These are phyloP conservation scores for Nigrograna mackinnonii DNA, from an alignment of 2,329 filamentous ascomycete genomes.

Conservation along the genomic window DNA sequence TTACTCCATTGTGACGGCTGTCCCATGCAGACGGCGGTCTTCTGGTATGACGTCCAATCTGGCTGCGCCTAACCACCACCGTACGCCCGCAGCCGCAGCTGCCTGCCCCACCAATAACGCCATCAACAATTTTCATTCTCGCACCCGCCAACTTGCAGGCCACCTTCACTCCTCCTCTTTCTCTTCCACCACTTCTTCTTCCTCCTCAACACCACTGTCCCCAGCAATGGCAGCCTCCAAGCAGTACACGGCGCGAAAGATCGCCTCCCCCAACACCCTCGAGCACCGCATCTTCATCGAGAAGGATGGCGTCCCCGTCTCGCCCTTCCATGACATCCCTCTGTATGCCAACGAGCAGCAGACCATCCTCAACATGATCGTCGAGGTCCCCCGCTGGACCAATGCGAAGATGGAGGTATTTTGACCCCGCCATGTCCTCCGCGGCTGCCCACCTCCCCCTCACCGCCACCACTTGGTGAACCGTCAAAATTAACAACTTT, in stretches of 20 bases:
- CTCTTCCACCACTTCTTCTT: not conserved
- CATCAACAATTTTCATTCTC: constrained; percentile 44
- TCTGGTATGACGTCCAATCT: constrained; percentile 43
- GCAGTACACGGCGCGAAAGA: constrained; percentile 79
- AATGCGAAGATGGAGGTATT: constrained; percentile 97
- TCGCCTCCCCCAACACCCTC: constrained; percentile 87
- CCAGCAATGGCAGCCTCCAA: constrained; percentile 37
- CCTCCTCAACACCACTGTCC: constrained; percentile 18
- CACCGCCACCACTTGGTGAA: constrained; percentile 1
- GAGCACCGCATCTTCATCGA: constrained; percentile 98
- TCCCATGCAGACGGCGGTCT: constrained; percentile 38
- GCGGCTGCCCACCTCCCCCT: too few relatives aligned
- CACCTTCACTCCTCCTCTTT: constrained; percentile 33
- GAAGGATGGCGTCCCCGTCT: constrained; percentile 92
- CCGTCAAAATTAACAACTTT: constrained; percentile 19
- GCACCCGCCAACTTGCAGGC: constrained; percentile 42
- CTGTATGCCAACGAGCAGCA: constrained; percentile 96
- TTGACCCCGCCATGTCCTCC: too few relatives aligned
- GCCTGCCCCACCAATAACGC: constrained; percentile 42
- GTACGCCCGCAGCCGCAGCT: constrained; percentile 23
- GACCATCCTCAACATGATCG: constrained; percentile 97
- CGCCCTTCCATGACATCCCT: constrained; percentile 97
- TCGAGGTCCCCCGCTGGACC: constrained; percentile 99
- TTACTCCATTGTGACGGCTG: constrained; percentile 26
- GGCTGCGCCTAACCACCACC: constrained; percentile 39